Percentiles rank a stretch among this genome's conserved stretches.
phyloP scores from a whole-genome alignment of 768 basidiomycete species.

The Russula olivacea region DNA sequence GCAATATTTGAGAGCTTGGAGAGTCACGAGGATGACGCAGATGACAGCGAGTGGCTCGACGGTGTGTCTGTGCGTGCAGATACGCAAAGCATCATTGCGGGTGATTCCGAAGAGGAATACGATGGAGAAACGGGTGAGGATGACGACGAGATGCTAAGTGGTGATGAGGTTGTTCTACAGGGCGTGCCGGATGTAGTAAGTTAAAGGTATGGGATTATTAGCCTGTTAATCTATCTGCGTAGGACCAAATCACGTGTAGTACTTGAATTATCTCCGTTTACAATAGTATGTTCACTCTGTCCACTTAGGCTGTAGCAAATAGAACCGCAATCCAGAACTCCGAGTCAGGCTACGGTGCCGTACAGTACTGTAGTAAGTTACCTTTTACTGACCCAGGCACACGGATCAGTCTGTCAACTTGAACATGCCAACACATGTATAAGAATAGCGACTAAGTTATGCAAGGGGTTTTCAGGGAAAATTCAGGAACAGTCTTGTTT shows the following conservation, averaged over 20 bases:
- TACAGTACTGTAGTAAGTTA: too few species aligned
- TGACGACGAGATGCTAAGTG: slow-evolving; percentile 6
- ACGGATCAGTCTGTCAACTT: too few species aligned
- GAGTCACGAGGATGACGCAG: neutral
- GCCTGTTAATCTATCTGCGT: neutral
- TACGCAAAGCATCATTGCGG: slow-evolving; percentile 1
- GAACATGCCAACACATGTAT: too few species aligned
- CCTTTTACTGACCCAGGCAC: too few species aligned
- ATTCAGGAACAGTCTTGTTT: too few species aligned
- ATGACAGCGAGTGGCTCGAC: slow-evolving; percentile 9
- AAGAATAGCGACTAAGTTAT: too few species aligned
- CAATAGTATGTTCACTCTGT: too few species aligned
- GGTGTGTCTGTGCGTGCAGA: slow-evolving; percentile 3
- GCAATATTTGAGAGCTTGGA: neutral
- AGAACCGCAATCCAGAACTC: too few species aligned
- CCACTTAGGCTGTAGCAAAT: too few species aligned
- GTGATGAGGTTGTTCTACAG: slow-evolving; percentile 1
- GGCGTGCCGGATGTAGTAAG: neutral
- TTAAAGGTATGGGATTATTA: neutral
- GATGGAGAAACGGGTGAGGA: slow-evolving; percentile 7
- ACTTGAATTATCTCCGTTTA: neutral
- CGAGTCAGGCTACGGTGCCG: too few species aligned
- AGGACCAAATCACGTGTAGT: neutral
- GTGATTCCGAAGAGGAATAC: slow-evolving; percentile 1
- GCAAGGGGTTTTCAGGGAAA: too few species aligned